A percentile compares a stretch with the other conserved stretches of the same genome.
phyloP scores from a whole-genome alignment of 305 asterid species.

The Solanum hybrid region DNA sequence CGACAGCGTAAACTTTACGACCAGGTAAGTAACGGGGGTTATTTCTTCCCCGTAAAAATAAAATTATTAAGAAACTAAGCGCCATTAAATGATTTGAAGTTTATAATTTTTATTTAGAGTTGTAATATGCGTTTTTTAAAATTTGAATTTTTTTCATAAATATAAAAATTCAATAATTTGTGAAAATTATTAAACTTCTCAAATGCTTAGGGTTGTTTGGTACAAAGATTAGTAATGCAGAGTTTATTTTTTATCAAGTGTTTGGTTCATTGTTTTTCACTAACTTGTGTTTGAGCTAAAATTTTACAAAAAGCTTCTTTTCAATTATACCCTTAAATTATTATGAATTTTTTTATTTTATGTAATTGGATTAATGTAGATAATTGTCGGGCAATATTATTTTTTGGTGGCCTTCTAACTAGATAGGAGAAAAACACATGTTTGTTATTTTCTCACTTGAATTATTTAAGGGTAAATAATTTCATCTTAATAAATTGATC shows the following conservation, averaged over 20 bases:
- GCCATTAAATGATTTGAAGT: not conserved
- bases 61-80: not conserved
- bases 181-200: not conserved
- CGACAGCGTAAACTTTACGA: constrained; percentile 1
- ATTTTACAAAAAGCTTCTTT: too few species aligned
- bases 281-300: too few species aligned
- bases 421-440: not conserved
- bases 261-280: not conserved
- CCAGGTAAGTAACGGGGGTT: not conserved
- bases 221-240: too few species aligned
- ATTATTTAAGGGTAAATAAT: not conserved
- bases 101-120: too few species aligned
- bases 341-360: not conserved
- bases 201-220: not conserved
- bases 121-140: not conserved
- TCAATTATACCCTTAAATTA: too few species aligned
- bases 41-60: not conserved
- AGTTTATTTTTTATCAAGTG: too few species aligned
- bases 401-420: not conserved
- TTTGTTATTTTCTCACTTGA: not conserved
- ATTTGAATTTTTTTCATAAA: not conserved
- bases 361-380: too few species aligned
- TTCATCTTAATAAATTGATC: too few species aligned
- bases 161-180: too few species aligned
- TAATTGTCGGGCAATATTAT: too few species aligned